A percentile compares a stretch with the other conserved stretches of the same genome.
Evolutionary conservation across 179 eudicot genomes (phyloP).

Genomic region (Carnegiea gigantea): DNA sequence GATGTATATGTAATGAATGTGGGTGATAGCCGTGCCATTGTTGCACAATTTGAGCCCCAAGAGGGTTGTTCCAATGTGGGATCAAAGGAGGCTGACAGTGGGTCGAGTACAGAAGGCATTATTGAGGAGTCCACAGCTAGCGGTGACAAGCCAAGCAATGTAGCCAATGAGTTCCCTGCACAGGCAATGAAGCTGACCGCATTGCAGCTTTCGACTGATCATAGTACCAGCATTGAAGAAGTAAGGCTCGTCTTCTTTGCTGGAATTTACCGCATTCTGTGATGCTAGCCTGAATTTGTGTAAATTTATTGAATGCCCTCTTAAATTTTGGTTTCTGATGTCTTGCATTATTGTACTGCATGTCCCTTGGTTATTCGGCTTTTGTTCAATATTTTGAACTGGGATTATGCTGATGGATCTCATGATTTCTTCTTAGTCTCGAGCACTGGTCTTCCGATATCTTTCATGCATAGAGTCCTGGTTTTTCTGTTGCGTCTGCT

Average conservation of each 20-base stretch:
- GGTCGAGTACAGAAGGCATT: constrained; percentile 55
- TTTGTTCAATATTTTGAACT: background rate
- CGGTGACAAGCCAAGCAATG: constrained; percentile 36
- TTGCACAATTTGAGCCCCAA: constrained; percentile 61
- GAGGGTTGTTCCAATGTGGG: constrained; percentile 38
- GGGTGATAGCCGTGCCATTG: constrained; percentile 98
- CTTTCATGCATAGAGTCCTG: background rate
- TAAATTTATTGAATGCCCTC: constrained; percentile 4
- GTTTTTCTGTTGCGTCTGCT: background rate
- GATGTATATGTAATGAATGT: constrained; percentile 99
- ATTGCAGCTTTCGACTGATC: constrained; percentile 92
- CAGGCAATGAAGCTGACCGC: constrained; percentile 56
- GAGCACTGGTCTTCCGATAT: background rate
- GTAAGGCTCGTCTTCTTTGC: constrained; percentile 41
- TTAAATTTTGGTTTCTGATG: constrained; percentile 12
- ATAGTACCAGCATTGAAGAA: constrained; percentile 91
- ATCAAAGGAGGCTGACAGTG: constrained; percentile 34
- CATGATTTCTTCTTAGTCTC: background rate
- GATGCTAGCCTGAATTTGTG: background rate
- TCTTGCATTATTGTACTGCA: background rate
- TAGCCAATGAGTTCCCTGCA: constrained; percentile 36
- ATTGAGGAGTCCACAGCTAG: constrained; percentile 58
- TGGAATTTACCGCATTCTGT: background rate
- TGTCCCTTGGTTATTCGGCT: background rate
- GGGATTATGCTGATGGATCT: background rate